Conservation (phyloP, 2,329 filamentous ascomycete species). For the Helicocarpus griseus region DNA sequence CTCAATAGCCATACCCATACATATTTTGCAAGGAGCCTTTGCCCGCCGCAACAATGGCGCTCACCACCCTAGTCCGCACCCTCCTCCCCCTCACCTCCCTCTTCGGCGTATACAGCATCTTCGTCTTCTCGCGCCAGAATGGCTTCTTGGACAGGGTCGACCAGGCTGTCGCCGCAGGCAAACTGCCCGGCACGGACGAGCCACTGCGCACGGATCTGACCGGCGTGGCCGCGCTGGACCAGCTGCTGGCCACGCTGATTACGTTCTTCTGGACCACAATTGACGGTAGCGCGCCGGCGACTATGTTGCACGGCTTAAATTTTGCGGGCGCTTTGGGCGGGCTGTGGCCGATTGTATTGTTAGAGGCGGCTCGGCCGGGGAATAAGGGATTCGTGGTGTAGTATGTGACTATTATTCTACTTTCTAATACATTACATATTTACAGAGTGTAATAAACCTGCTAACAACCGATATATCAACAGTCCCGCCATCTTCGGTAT, state of each 20-base stretch:
- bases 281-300: conserved; percentile 27
- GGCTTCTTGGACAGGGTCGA: conserved; percentile 18
- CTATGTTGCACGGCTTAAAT: conserved; percentile 28
- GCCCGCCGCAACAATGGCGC: background rate
- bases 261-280: conserved; percentile 33
- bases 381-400: conserved; percentile 33
- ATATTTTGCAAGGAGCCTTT: background rate
- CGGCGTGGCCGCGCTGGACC: conserved; percentile 24
- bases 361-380: conserved; percentile 38
- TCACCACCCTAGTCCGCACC: background rate
- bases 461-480: conserved; percentile 8
- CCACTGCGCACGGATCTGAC: conserved; percentile 26
- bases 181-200: conserved; percentile 19
- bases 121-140: conserved; percentile 25
- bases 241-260: conserved; percentile 22
- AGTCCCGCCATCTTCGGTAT: conserved; percentile 32
- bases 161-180: conserved; percentile 16
- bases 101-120: conserved; percentile 20
- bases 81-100: conserved; percentile 22
- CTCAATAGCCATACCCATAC: background rate
- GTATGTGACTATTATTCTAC: conserved; percentile 22
- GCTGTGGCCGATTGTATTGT: conserved; percentile 33
- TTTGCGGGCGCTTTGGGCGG: conserved; percentile 34
- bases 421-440: background rate
- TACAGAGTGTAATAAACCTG: conserved; percentile 7